Base-by-base conservation (phyloP, 169 alveolate species). In the Sarcocystis neurona region DNA sequence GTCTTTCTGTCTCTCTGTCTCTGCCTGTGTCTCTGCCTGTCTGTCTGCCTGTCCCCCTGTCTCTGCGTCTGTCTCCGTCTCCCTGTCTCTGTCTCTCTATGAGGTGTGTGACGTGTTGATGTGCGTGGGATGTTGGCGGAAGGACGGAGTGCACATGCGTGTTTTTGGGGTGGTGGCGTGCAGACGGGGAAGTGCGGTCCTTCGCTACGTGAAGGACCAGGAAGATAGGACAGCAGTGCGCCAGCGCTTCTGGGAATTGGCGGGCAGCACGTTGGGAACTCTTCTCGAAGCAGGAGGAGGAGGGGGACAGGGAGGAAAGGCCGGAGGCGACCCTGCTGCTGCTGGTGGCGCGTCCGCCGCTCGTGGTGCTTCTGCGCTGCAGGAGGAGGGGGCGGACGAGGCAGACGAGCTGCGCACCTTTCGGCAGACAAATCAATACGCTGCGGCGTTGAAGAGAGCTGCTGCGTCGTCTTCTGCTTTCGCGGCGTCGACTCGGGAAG, bases 31-130 rank as follows among this genome's bases (percentile, higher is more conserved):
- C 23, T 70, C 6, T 10, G 4, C 27, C n/a, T 70, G 39, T 34
- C 50, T 70, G 2, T 60, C 23, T 2, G 8, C 74, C 30, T 37
- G 23, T 4, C 23, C 23, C 41, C 50, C 77, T 63, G 10, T 10
- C 39, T 63, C 6, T 6, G 96, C 48, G 95, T 98, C 44, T 96
- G 96, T 84, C 89, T 97, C 39, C 99, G 99, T 41, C 92, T 94
- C 27, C 91, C 97, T 15, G 85, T 97, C 60, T 90, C 92, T 44
- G 93, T 68, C 89, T 96, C 39, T 94, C 89, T 63, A 47, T 79
- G 48, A 60, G 50, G 66, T 18, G n/a, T 41, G 30, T 60, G 39
- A 32, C 84, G 12, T 37, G 15, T 63, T 63, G 77, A 6, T 63
- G 6, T 63, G 37, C 10, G 63, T 12, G 84, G 41, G 48, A 79